Percentiles rank a stretch among this genome's conserved stretches.
phyloP scores from a whole-genome alignment of 768 basidiomycete genomes.

The Gelatoporia subvermispora region DNA sequence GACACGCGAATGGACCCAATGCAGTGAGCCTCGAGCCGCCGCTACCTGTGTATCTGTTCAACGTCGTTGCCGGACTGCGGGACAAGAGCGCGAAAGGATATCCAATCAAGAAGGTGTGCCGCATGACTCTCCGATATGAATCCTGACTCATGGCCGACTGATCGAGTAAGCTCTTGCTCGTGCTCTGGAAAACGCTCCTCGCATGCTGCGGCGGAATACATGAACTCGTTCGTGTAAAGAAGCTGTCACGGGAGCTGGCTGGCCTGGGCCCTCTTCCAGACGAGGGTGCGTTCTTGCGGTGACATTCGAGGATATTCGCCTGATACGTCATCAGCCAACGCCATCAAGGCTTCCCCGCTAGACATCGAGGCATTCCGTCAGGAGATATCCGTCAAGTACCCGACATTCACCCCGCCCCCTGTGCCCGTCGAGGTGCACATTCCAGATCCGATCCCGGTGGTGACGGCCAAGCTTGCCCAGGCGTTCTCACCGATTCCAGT shows the following conservation, averaged over 20 bases:
- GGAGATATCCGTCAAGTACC: slow-evolving; percentile 94
- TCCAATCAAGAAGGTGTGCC: slow-evolving; percentile 87
- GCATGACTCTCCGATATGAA: slow-evolving; percentile 6
- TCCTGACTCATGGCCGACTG: slow-evolving; percentile 5
- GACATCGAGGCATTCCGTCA: slow-evolving; percentile 87
- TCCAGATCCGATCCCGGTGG: slow-evolving; percentile 27
- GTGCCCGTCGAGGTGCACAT: slow-evolving; percentile 14
- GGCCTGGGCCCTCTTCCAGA: slow-evolving; percentile 58
- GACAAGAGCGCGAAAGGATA: slow-evolving; percentile 95
- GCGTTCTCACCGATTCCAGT: slow-evolving; percentile 92
- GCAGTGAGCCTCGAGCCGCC: slow-evolving; percentile 95
- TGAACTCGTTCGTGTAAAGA: slow-evolving; percentile 80
- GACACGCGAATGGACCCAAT: background rate
- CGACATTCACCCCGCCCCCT: slow-evolving; percentile 76
- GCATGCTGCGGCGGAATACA: slow-evolving; percentile 91
- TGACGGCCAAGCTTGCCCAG: slow-evolving; percentile 71
- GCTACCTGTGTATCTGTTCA: slow-evolving; percentile 87
- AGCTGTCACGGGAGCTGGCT: slow-evolving; percentile 77
- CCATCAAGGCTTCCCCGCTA: slow-evolving; percentile 84
- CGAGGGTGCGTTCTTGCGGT: slow-evolving; percentile 31
- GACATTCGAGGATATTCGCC: background rate
- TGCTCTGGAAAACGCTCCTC: slow-evolving; percentile 92
- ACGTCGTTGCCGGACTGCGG: slow-evolving; percentile 81
- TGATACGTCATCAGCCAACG: slow-evolving; percentile 36
- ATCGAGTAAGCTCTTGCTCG: slow-evolving; percentile 66